Evolutionary conservation across 2,329 filamentous ascomycete species (phyloP), one percentile per base, ranked within the genome.

Genomic region (Sporothrix brunneoviolacea): DNA sequence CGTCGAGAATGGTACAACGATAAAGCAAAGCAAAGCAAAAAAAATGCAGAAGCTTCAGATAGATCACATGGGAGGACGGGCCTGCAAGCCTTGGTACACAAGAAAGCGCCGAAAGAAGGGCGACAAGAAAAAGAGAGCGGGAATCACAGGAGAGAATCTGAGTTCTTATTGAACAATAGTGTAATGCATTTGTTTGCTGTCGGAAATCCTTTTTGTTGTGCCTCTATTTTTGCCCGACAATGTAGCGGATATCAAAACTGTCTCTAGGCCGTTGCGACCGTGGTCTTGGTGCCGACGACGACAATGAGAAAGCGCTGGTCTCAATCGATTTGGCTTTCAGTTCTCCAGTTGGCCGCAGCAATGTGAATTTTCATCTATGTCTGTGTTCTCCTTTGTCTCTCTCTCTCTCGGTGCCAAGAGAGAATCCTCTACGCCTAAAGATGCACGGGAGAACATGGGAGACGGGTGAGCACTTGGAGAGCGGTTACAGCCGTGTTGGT

Each of bases 41-140:
- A 28, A 28, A 33, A 15, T 4, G 7, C 30, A 33, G 12, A n/a
- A 4, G 12, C 15, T 4, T 6, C n/a, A 18, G n/a, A 37, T 7
- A 39, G 37, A 10, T 48, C 44, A 52, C 44, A 48, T 44, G 50
- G 44, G 33, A 39, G 39, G 44, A 44, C 44, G 24, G 35, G 15
- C 39, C 44, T 52, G 50, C 50, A 48, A 15, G 19, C 18, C 43
- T n/a, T 21, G 50, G 27, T 13, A 21, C 37, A 49, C 38, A n/a
- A n/a, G n/a, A n/a, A n/a, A n/a, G n/a, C 5, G 37, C 18, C 18
- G 18, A 12, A 39, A 28, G 46, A 36, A n/a, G 24, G 27, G 39
- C 21, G 21, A 32, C 21, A 33, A 30, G 9, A 15, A 24, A 15
- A 28, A 22, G 4, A 4, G 16, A 18, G n/a, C 27, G 16, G 16